A percentile compares a stretch with the other conserved stretches of the same genome.
phyloP scores from a whole-genome alignment of 352 stramenopile species.

The Phytophthora pseudosyringae region DNA sequence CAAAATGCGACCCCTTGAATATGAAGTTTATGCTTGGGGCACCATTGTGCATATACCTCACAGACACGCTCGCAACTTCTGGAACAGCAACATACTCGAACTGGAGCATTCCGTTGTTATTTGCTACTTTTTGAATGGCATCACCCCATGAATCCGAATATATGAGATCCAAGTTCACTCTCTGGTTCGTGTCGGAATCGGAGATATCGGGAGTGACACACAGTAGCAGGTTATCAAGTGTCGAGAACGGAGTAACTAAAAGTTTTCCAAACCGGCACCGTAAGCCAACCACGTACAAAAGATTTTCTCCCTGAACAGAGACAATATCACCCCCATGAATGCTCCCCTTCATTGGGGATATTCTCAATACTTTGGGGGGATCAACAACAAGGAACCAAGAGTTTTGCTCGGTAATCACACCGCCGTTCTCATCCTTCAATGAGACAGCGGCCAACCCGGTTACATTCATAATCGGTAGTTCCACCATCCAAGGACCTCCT shows the following conservation, averaged over 20 bases:
- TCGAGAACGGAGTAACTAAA: constrained; percentile 10
- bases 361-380: constrained; percentile 28
- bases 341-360: constrained; percentile 29
- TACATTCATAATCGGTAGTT: constrained; percentile 17
- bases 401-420: constrained; percentile 8
- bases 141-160: constrained; percentile 11
- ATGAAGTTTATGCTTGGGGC: constrained; percentile 9
- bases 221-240: constrained; percentile 40
- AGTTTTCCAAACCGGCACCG: constrained; percentile 42
- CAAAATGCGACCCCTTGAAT: constrained; percentile 29
- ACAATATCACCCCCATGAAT: constrained; percentile 34
- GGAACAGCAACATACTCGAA: constrained; percentile 41
- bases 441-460: constrained; percentile 32
- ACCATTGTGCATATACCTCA: background rate
- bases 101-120: background rate
- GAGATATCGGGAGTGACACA: constrained; percentile 29
- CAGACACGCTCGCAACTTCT: constrained; percentile 25
- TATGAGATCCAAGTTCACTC: constrained; percentile 28
- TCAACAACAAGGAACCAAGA: constrained; percentile 48
- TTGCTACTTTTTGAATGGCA: constrained; percentile 8
- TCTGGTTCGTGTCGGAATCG: background rate
- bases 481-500: constrained; percentile 16
- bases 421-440: constrained; percentile 12
- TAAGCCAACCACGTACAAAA: constrained; percentile 23
- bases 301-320: constrained; percentile 34